These are phyloP conservation scores for Dillenia turbinata DNA, from an alignment of 164 flowering plant species.

Conservation along the genomic window DNA sequence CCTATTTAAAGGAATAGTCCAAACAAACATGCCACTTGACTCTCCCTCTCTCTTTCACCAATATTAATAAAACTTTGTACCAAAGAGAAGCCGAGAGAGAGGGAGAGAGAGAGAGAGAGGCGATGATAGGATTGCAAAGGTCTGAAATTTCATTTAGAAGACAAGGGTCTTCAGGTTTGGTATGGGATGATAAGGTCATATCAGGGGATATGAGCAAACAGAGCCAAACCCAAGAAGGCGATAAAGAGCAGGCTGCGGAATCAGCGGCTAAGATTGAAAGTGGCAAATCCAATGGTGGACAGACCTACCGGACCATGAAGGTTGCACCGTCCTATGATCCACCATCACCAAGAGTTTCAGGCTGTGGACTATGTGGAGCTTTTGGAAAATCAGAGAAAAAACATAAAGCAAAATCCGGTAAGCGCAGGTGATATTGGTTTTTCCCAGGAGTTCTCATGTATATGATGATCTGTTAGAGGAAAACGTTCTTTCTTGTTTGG, in stretches of 20 bases:
- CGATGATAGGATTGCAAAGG: conserved; percentile 61
- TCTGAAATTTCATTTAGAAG: conserved; percentile 73
- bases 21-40: too few relatives aligned
- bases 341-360: conserved; percentile 63
- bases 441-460: neutral
- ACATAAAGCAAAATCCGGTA: conserved; percentile 11
- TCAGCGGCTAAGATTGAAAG: conserved; percentile 13
- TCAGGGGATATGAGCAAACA: conserved; percentile 32
- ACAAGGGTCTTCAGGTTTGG: conserved; percentile 79
- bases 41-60: too few relatives aligned
- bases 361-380: conserved; percentile 41
- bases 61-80: neutral
- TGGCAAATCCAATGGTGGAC: conserved; percentile 14
- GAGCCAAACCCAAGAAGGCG: conserved; percentile 17
- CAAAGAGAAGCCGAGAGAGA: conserved; percentile 8
- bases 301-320: conserved; percentile 25
- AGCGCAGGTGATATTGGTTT: conserved; percentile 10
- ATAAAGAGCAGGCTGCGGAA: conserved; percentile 2
- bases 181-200: conserved; percentile 71
- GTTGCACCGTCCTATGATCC: conserved; percentile 47
- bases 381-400: conserved; percentile 27
- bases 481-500: neutral
- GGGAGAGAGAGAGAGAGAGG: conserved; percentile 5
- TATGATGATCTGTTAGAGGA: neutral
- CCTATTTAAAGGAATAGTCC: too few relatives aligned